Conservation (phyloP, 768 basidiomycete genomes). For the Macrolepiota albuminosa region DNA sequence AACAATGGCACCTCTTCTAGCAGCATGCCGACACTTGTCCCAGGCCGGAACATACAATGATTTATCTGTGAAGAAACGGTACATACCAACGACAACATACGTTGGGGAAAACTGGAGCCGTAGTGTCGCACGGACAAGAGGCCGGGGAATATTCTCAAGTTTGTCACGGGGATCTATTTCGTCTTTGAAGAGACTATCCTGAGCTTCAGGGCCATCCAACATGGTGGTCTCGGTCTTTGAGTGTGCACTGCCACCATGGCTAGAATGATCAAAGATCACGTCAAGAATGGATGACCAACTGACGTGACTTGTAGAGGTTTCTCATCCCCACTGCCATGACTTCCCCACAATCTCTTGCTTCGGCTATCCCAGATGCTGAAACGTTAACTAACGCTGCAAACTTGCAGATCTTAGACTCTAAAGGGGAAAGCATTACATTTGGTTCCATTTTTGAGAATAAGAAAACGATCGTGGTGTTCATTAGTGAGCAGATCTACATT, state of each 20-base stretch:
- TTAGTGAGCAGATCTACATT: slow-evolving; percentile 34
- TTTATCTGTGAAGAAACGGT: slow-evolving; percentile 74
- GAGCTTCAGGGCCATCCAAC: slow-evolving; percentile 24
- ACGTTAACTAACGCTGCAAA: slow-evolving; percentile 31
- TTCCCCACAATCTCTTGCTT: not conserved
- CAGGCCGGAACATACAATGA: slow-evolving; percentile 69
- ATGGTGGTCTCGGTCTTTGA: slow-evolving; percentile 1
- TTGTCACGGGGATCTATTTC: not conserved
- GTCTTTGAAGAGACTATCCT: slow-evolving; percentile 27
- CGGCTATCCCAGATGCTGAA: slow-evolving; percentile 28
- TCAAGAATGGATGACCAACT: not conserved
- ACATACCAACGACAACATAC: slow-evolving; percentile 82
- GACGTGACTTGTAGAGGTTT: not conserved
- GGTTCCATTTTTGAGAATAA: slow-evolving; percentile 44
- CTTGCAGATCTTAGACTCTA: slow-evolving; percentile 37
- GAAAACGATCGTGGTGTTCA: slow-evolving; percentile 59
- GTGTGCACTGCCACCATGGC: not conserved
- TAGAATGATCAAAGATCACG: not conserved
- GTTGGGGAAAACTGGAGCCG: slow-evolving; percentile 76
- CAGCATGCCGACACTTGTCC: slow-evolving; percentile 82
- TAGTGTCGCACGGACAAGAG: slow-evolving; percentile 47
- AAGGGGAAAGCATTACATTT: slow-evolving; percentile 46
- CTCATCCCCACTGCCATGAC: not conserved
- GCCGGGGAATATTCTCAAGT: slow-evolving; percentile 34
- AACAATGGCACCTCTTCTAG: slow-evolving; percentile 60